These are phyloP conservation scores for Chenopodium quinoa DNA, from an alignment of 148 eudicot species.

Conservation along the genomic window DNA sequence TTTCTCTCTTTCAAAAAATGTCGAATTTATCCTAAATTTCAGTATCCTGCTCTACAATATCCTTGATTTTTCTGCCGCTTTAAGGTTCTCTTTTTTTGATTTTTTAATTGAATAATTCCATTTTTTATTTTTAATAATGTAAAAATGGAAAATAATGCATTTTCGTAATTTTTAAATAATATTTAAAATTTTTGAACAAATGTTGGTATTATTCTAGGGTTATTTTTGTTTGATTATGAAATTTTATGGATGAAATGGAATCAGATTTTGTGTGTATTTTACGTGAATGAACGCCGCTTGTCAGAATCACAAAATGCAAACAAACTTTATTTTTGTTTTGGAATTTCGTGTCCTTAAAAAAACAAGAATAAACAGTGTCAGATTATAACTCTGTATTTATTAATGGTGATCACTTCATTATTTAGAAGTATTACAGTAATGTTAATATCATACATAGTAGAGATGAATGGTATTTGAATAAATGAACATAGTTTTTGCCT, in stretches of 20 bases:
- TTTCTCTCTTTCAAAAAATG: not conserved
- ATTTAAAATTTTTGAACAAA: not conserved
- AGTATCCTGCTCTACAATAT: not conserved
- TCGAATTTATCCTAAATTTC: not conserved
- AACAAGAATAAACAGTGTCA: not conserved
- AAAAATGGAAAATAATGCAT: not conserved
- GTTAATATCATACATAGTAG: not conserved
- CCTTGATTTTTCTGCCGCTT: not conserved
- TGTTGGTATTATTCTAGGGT: not conserved
- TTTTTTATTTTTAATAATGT: not conserved
- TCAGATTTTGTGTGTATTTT: not conserved
- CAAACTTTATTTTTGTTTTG: not conserved
- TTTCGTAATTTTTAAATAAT: too few species aligned
- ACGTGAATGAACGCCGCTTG: not conserved
- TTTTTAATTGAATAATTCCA: not conserved
- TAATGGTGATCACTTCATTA: not conserved
- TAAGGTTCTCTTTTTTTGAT: not conserved
- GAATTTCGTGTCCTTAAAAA: not conserved
- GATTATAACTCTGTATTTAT: not conserved
- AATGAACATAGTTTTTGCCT: not conserved
- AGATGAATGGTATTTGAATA: not conserved
- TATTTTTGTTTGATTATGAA: not conserved
- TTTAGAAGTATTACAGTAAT: not conserved
- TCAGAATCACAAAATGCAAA: not conserved
- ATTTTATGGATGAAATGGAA: not conserved